Evolutionary conservation across 1,284 basidiomycete genomes (phyloP).

Genomic region (Vanrija sp.): DNA sequence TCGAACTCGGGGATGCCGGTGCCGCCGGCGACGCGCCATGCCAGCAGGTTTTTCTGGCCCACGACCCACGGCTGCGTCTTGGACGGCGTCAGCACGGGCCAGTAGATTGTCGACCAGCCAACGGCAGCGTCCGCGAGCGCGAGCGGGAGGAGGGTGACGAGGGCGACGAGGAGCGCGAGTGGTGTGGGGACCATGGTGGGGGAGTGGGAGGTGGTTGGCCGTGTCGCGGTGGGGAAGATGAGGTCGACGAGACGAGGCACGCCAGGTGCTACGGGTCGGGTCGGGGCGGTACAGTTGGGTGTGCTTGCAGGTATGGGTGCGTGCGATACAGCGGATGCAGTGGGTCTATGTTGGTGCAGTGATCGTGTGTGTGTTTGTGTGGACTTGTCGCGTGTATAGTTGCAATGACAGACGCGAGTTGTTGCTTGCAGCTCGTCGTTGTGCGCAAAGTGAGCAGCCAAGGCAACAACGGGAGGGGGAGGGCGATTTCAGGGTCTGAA

Average conservation of each 20-base stretch:
- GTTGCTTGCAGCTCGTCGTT: no score
- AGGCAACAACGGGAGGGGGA: no score
- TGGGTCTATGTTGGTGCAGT: no score
- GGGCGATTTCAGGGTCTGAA: no score
- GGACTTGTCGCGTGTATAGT: no score
- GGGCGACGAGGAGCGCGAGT: not conserved
- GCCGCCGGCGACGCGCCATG: conserved; percentile 43
- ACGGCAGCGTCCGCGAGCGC: conserved; percentile 3
- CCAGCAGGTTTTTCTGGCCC: conserved; percentile 40
- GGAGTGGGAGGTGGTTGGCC: not conserved
- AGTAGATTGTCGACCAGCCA: conserved; percentile 39
- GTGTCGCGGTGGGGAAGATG: not conserved
- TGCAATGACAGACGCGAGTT: no score
- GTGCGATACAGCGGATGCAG: no score
- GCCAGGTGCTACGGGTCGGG: no score
- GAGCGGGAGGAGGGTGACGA: conserved; percentile 1
- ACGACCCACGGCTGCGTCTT: conserved; percentile 41
- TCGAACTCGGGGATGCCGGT: conserved; percentile 46
- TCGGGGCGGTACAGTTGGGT: no score
- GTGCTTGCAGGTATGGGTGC: no score
- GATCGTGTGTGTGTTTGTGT: no score
- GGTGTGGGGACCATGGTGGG: not conserved
- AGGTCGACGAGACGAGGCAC: not conserved
- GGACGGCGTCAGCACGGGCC: conserved; percentile 42
- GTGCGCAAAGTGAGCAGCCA: no score